Evolutionary conservation across 2,329 filamentous ascomycete genomes (phyloP), one percentile per base, ranked within the genome.

Genomic region (Cladosporium colombiae): DNA sequence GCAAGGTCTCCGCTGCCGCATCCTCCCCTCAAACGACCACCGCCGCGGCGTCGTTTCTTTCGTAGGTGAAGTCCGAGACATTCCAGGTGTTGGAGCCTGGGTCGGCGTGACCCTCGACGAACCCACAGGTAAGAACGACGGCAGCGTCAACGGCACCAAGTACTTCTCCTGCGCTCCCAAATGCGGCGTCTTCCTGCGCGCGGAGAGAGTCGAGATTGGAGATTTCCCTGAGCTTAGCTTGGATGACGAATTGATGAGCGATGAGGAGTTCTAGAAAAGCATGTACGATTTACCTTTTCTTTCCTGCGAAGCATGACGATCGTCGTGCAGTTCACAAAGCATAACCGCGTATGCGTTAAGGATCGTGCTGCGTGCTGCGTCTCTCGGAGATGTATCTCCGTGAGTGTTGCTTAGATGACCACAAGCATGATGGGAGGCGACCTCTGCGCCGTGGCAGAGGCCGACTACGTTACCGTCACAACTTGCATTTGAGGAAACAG

Each of bases 101-200:
- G 82, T 94, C 23, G 91, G 91, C 49, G 81, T 95, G 62, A 76
- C 76, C 27, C 84, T 93, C 62, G 91, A 94, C 75, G 91, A 94
- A 78, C 91, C 91, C 1, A 89, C 89, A 52, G 91, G 91, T 65
- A 92, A 91, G 82, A 95, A 94, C 74, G 91, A 94, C 76, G 91
- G 92, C 67, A 89, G 87, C 71, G 86, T 93, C 70, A 78, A 79
- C 65, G 82, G 81, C 50, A 85, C 84, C 69, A 83, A 88, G 69
- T 94, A 93, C 79, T 95, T 92, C 84, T 82, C 85, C 60, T 88
- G 88, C 63, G 76, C 81, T 68, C 80, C 87, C 66, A 93, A 92
- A 76, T 87, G 86, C 71, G 91, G 91, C 37, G 89, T 92, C 23
- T 92, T 95, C 78, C 90, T 93, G 33, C 84, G 90, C 69, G 88